A percentile compares a stretch with the other conserved stretches of the same genome.
These are phyloP conservation scores for Tulasnella calospora DNA, from an alignment of 768 basidiomycete species.

Conservation along the genomic window DNA sequence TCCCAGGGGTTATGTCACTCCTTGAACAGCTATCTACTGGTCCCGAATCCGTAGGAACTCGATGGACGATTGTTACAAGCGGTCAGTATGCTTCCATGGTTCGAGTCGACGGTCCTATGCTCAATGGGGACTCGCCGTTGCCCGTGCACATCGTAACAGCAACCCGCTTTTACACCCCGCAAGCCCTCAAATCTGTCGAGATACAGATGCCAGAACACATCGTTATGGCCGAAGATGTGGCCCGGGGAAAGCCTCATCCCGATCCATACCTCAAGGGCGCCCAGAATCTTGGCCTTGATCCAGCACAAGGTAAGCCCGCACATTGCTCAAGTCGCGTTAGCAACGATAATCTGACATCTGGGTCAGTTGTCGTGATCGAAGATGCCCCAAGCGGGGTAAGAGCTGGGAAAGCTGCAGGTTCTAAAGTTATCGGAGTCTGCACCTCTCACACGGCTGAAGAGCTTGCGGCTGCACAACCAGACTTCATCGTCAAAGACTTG, in stretches of 20 bases:
- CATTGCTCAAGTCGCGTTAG: constrained; percentile 32
- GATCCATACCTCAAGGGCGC: constrained; percentile 84
- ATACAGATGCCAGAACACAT: constrained; percentile 55
- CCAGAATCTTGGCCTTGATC: constrained; percentile 48
- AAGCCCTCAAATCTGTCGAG: constrained; percentile 60
- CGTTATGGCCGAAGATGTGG: constrained; percentile 72
- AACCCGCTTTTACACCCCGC: constrained; percentile 63
- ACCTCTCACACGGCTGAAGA: constrained; percentile 63
- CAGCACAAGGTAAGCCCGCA: constrained; percentile 38
- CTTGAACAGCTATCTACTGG: constrained; percentile 40
- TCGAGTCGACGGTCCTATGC: background rate
- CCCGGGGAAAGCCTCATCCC: constrained; percentile 76
- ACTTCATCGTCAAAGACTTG: constrained; percentile 66
- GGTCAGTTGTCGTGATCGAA: constrained; percentile 69
- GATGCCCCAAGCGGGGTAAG: constrained; percentile 81
- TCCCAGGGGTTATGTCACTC: constrained; percentile 61
- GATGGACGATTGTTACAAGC: constrained; percentile 84
- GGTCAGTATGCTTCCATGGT: constrained; percentile 39
- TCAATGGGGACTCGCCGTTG: background rate
- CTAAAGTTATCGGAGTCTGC: constrained; percentile 72
- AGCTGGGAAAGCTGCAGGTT: constrained; percentile 73
- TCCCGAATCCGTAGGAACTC: constrained; percentile 44
- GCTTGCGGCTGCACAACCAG: constrained; percentile 49
- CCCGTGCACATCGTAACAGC: constrained; percentile 43
- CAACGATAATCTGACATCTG: background rate